phyloP scores from a whole-genome alignment of 176 grass and related monocot genomes.

The Eragrostis curvula region DNA sequence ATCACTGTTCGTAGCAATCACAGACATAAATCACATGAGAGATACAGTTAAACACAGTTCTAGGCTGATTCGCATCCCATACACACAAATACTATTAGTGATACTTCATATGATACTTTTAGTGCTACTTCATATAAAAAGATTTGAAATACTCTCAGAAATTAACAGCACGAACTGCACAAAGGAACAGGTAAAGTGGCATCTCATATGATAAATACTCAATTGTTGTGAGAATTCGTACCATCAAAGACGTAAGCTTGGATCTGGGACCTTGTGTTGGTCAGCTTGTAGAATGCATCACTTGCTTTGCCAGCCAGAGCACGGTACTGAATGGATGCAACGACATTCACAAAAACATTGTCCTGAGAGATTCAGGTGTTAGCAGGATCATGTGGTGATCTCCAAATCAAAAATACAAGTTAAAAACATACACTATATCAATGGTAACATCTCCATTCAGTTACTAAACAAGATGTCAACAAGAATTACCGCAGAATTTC shows the following conservation, averaged over 20 bases:
- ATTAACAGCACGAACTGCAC: background rate
- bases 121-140: background rate
- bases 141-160: background rate
- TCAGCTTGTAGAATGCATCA: conserved; percentile 89
- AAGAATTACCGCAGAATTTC: background rate
- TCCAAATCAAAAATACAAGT: background rate
- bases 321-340: conserved; percentile 85
- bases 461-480: conserved; percentile 3
- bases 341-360: conserved; percentile 91
- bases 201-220: background rate
- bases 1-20: conserved; percentile 56
- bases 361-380: conserved; percentile 59
- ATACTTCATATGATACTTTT: background rate
- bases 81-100: background rate
- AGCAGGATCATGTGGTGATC: conserved; percentile 3
- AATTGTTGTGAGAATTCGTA: conserved; percentile 28
- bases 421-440: background rate
- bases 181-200: background rate
- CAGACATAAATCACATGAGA: background rate
- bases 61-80: background rate
- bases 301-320: conserved; percentile 69
- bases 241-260: conserved; percentile 91
- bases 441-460: conserved; percentile 15
- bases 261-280: conserved; percentile 86
- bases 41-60: background rate